phyloP scores from a whole-genome alignment of 2,329 filamentous ascomycete genomes.

The Aspergillus sp. region DNA sequence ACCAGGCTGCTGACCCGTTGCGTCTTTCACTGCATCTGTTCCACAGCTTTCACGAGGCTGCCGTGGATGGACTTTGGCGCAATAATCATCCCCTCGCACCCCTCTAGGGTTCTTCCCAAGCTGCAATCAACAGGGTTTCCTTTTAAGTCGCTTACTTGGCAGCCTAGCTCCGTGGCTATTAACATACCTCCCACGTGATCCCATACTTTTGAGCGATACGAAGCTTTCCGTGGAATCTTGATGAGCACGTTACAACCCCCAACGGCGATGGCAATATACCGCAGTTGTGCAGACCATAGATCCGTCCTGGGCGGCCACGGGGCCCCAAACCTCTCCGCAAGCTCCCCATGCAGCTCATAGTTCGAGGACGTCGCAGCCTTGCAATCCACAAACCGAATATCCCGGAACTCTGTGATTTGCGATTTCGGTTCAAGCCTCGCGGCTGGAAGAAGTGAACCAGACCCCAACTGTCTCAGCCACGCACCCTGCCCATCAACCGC shows the following conservation, averaged over 20 bases:
- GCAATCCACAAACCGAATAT: conserved; percentile 49
- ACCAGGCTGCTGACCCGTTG: background rate
- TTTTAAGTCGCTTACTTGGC: conserved; percentile 51
- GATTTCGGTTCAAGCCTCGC: conserved; percentile 29
- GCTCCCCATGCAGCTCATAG: conserved; percentile 38
- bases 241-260: conserved; percentile 52
- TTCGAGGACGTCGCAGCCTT: conserved; percentile 38
- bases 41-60: conserved; percentile 32
- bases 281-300: conserved; percentile 55
- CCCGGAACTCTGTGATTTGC: conserved; percentile 28
- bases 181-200: conserved; percentile 57
- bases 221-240: conserved; percentile 46
- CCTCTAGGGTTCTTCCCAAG: conserved; percentile 39
- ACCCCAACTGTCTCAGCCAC: conserved; percentile 40
- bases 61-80: conserved; percentile 39
- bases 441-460: conserved; percentile 31
- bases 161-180: conserved; percentile 52
- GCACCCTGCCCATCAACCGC: conserved; percentile 49
- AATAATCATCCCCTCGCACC: conserved; percentile 44
- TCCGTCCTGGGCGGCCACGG: conserved; percentile 50
- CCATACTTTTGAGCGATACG: conserved; percentile 53
- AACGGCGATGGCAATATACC: conserved; percentile 53
- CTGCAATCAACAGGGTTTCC: conserved; percentile 52
- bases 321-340: conserved; percentile 42
- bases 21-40: conserved; percentile 19